phyloP scores from a whole-genome alignment of 306 rosid species.

The Prunus mume region DNA sequence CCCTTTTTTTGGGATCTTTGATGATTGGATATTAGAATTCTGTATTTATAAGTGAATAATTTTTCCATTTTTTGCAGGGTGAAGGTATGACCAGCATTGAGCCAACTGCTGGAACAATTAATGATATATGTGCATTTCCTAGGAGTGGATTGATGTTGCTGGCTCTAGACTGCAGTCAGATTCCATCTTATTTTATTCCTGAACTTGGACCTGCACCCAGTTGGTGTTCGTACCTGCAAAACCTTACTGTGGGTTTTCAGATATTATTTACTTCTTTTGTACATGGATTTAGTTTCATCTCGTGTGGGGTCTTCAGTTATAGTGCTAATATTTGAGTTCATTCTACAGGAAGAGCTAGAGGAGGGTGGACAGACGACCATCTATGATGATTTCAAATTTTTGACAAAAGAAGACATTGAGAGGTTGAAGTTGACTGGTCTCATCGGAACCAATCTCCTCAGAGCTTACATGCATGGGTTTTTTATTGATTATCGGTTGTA shows the following conservation, averaged over 20 bases:
- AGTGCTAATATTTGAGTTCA: background rate
- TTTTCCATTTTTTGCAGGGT: constrained; percentile 49
- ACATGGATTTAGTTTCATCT: constrained; percentile 9
- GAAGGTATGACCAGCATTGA: constrained; percentile 95
- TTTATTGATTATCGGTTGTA: constrained; percentile 63
- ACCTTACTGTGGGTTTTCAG: constrained; percentile 63
- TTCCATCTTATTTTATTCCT: constrained; percentile 88
- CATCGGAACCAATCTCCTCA: constrained; percentile 70
- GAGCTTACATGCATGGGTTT: constrained; percentile 93
- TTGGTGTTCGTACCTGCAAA: constrained; percentile 89
- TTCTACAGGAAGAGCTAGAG: constrained; percentile 88
- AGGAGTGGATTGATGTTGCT: constrained; percentile 87
- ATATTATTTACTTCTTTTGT: constrained; percentile 13
- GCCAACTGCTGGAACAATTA: constrained; percentile 71
- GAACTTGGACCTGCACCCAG: constrained; percentile 98
- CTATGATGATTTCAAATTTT: constrained; percentile 69
- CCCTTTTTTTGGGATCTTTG: background rate
- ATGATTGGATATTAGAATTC: background rate
- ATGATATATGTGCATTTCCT: constrained; percentile 75
- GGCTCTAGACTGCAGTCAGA: constrained; percentile 83
- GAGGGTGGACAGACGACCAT: constrained; percentile 62
- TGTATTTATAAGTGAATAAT: background rate
- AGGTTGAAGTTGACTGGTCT: constrained; percentile 68
- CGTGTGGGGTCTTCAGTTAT: constrained; percentile 1
- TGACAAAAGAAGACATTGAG: constrained; percentile 89